These are phyloP conservation scores for Trypanosoma melophagium DNA, from an alignment of 208 protist genomes.

Conservation along the genomic window DNA sequence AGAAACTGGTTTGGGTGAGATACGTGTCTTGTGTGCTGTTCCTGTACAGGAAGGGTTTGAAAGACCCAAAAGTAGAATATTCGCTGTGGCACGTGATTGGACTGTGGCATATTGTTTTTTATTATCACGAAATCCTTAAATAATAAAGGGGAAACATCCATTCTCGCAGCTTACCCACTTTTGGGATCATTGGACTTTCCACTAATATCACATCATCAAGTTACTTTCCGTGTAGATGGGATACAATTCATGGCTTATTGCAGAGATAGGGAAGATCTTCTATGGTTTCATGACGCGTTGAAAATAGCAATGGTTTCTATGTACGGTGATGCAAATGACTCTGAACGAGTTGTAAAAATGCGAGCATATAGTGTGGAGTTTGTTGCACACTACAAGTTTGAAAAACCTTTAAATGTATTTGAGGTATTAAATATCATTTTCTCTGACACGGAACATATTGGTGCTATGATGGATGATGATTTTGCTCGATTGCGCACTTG, in stretches of 20 bases:
- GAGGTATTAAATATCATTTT: constrained; percentile 7
- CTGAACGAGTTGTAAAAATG: constrained; percentile 28
- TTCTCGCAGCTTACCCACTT: constrained; percentile 30
- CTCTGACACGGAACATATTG: not conserved
- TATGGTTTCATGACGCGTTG: constrained; percentile 29
- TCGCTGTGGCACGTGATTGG: constrained; percentile 35
- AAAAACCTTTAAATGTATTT: not conserved
- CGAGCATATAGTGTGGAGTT: constrained; percentile 36
- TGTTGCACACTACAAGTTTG: constrained; percentile 7
- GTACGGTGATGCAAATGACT: constrained; percentile 33
- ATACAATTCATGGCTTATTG: constrained; percentile 20
- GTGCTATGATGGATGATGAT: constrained; percentile 4
- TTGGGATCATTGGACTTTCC: constrained; percentile 23
- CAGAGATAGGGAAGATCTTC: constrained; percentile 1
- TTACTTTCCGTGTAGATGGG: constrained; percentile 24
- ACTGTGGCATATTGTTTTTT: constrained; percentile 30
- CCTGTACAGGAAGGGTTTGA: constrained; percentile 12
- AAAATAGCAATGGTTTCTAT: constrained; percentile 32
- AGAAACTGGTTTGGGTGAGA: constrained; percentile 7
- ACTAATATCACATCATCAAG: constrained; percentile 4
- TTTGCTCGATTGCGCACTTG: constrained; percentile 20
- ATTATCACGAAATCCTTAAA: constrained; percentile 19
- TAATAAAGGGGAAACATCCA: constrained; percentile 6
- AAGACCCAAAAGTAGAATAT: constrained; percentile 8
- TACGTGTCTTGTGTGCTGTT: constrained; percentile 35